A percentile compares a stretch with the other conserved stretches of the same genome.
Evolutionary conservation across 345 rosid species (phyloP).

Genomic region (Geranium rotundifolium): DNA sequence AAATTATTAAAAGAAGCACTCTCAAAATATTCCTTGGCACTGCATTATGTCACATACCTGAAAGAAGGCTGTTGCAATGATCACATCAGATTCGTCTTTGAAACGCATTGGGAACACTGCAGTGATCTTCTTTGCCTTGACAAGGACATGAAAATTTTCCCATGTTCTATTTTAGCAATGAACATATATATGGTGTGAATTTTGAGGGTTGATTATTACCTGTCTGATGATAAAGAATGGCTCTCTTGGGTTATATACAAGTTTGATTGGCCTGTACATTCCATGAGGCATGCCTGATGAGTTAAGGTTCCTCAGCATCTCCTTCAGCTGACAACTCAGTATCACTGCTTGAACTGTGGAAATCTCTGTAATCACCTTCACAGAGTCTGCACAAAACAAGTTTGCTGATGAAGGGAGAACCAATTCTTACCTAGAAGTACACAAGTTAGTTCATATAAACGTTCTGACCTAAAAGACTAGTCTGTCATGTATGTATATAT

Average conservation of each 20-base stretch:
- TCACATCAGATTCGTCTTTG: slow-evolving; percentile 68
- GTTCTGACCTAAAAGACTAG: too few species aligned
- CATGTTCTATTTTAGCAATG: too few species aligned
- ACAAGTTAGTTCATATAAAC: too few species aligned
- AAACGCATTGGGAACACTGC: slow-evolving; percentile 85
- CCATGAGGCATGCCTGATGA: slow-evolving; percentile 32
- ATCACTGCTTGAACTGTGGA: slow-evolving; percentile 63
- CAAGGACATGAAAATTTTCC: slow-evolving; percentile 1
- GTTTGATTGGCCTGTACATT: slow-evolving; percentile 44
- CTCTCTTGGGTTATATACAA: slow-evolving; percentile 56
- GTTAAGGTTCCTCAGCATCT: slow-evolving; percentile 40
- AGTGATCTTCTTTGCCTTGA: slow-evolving; percentile 44
- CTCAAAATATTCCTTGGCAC: neutral
- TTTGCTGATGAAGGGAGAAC: neutral
- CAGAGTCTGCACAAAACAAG: slow-evolving; percentile 36
- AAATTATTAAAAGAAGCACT: too few species aligned
- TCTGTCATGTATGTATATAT: too few species aligned
- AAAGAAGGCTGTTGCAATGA: slow-evolving; percentile 68
- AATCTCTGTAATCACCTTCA: slow-evolving; percentile 45
- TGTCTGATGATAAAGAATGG: slow-evolving; percentile 73
- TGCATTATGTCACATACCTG: slow-evolving; percentile 38
- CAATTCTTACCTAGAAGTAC: too few species aligned
- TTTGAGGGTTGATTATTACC: slow-evolving; percentile 24
- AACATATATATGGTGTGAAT: too few species aligned
- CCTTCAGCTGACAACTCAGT: slow-evolving; percentile 64